These are phyloP conservation scores for Collybia mongolica DNA, from an alignment of 768 basidiomycete genomes.

Conservation along the genomic window DNA sequence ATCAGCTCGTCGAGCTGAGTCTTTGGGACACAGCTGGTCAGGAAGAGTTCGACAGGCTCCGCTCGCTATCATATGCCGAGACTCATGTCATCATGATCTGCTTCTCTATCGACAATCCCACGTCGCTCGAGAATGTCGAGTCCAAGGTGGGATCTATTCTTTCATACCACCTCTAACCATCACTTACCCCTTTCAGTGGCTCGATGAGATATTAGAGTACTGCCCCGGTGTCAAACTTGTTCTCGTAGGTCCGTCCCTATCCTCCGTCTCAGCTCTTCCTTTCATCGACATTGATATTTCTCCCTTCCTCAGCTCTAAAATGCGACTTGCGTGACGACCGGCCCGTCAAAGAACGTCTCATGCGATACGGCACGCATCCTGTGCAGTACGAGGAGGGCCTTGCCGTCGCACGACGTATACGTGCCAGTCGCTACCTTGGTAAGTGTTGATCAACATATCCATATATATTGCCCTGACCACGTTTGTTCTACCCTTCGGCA, in stretches of 20 bases:
- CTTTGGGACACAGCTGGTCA: slow-evolving; percentile 99
- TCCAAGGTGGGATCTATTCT: slow-evolving; percentile 58
- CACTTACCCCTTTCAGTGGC: slow-evolving; percentile 57
- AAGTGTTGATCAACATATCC: slow-evolving; percentile 19
- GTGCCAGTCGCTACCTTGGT: slow-evolving; percentile 93
- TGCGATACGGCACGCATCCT: slow-evolving; percentile 64
- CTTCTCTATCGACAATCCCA: slow-evolving; percentile 95
- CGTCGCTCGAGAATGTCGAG: slow-evolving; percentile 96
- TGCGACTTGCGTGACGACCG: slow-evolving; percentile 92
- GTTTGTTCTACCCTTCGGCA: slow-evolving; percentile 24
- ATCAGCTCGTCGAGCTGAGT: slow-evolving; percentile 85
- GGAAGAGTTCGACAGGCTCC: slow-evolving; percentile 92
- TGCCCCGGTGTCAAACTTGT: slow-evolving; percentile 93
- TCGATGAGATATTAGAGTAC: slow-evolving; percentile 88
- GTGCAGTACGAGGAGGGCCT: slow-evolving; percentile 94
- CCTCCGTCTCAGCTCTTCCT: slow-evolving; percentile 9
- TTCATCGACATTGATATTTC: slow-evolving; percentile 4
- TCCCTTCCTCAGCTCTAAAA: slow-evolving; percentile 69
- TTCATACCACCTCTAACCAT: background rate
- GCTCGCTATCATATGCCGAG: slow-evolving; percentile 95
- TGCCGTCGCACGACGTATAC: slow-evolving; percentile 84
- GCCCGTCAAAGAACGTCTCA: slow-evolving; percentile 67
- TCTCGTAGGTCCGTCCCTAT: slow-evolving; percentile 3
- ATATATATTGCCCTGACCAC: background rate
- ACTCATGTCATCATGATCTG: slow-evolving; percentile 96